These are phyloP conservation scores for Paspalum notatum DNA, from an alignment of 176 grass and related monocot genomes.

Conservation along the genomic window DNA sequence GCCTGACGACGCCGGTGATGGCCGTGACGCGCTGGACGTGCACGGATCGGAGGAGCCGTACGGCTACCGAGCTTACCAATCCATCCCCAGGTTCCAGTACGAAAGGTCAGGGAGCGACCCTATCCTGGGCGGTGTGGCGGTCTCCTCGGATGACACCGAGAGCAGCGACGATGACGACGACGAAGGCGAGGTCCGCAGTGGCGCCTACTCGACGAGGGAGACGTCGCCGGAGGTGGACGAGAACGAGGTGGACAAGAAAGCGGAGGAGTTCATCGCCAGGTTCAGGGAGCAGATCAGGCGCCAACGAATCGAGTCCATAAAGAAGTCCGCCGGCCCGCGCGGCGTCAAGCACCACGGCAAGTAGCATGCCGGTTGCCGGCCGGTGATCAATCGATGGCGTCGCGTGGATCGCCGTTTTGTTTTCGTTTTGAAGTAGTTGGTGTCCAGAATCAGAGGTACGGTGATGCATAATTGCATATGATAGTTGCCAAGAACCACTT, in stretches of 20 bases:
- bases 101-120: constrained; percentile 37
- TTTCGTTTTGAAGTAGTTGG: constrained; percentile 20
- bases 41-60: constrained; percentile 51
- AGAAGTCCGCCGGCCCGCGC: constrained; percentile 65
- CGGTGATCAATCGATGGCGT: background rate
- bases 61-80: constrained; percentile 49
- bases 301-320: constrained; percentile 89
- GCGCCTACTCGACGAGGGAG: constrained; percentile 52
- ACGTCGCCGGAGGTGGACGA: constrained; percentile 54
- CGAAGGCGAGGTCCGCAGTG: constrained; percentile 5
- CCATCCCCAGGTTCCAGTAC: constrained; percentile 58
- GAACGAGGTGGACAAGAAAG: constrained; percentile 98
- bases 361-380: constrained; percentile 39
- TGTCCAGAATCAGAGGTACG: constrained; percentile 8
- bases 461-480: background rate
- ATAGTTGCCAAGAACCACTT: constrained; percentile 43
- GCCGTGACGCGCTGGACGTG: constrained; percentile 18
- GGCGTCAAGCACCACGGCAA: constrained; percentile 57
- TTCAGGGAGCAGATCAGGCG: constrained; percentile 95
- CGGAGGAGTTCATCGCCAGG: constrained; percentile 82
- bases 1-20: constrained; percentile 10
- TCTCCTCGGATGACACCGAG: constrained; percentile 63
- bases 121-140: constrained; percentile 38
- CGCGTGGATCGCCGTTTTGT: background rate
- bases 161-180: constrained; percentile 57